These are phyloP conservation scores for Yarrowia galli DNA, from an alignment of 1,139 yeast species.

Conservation along the genomic window DNA sequence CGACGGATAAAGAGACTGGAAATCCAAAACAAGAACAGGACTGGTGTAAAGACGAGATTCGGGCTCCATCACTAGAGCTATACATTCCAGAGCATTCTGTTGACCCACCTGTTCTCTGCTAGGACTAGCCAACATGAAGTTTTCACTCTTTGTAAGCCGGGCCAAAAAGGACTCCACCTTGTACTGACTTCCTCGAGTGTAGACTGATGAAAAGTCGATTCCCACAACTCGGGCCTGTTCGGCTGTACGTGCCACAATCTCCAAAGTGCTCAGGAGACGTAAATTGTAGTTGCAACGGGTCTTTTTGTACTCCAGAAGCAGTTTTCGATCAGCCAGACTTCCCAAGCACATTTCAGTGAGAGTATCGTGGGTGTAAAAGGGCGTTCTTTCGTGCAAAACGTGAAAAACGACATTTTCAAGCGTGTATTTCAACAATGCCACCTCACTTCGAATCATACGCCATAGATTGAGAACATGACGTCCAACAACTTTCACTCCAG, in stretches of 20 bases:
- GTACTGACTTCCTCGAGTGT: conserved; percentile 90
- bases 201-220: conserved; percentile 85
- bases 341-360: conserved; percentile 59
- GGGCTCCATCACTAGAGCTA: conserved; percentile 94
- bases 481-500: conserved; percentile 73
- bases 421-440: conserved; percentile 70
- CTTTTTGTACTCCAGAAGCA: conserved; percentile 61
- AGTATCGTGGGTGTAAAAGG: conserved; percentile 62
- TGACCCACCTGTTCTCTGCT: conserved; percentile 79
- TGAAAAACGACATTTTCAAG: conserved; percentile 79
- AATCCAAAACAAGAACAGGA: conserved; percentile 88
- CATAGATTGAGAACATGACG: conserved; percentile 85
- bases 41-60: conserved; percentile 82
- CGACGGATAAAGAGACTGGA: conserved; percentile 93
- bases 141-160: conserved; percentile 78
- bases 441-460: conserved; percentile 72
- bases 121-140: conserved; percentile 76
- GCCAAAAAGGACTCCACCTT: conserved; percentile 86
- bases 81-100: conserved; percentile 85
- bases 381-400: conserved; percentile 69
- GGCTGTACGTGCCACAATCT: conserved; percentile 71
- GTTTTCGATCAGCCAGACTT: conserved; percentile 46
- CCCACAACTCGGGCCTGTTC: conserved; percentile 90
- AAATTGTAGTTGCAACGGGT: conserved; percentile 59
- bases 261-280: conserved; percentile 65